Base-by-base conservation (phyloP, 2,329 filamentous ascomycete species). In the Pseudogymnoascus pannorum region DNA sequence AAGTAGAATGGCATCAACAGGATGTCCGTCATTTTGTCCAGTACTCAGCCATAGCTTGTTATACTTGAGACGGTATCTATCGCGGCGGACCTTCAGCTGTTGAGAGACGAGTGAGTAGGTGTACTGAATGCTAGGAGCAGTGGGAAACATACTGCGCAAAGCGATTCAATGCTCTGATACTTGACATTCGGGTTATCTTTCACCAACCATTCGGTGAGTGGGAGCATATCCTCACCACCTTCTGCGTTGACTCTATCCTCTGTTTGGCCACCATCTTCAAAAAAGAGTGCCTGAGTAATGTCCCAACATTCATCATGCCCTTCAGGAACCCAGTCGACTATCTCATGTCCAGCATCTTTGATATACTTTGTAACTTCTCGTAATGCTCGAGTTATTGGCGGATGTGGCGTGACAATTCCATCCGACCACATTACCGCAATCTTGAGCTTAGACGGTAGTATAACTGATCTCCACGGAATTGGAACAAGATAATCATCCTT, bases 381-480 rank as follows among this genome's bases (percentile, higher is more conserved):
- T 38, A 89, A 68, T 1, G 84, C 86, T 40, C 85, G 74, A 0
- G 73, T 73, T 36, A 87, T 77, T 0, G 84, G 84, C 0, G 84
- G 84, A 62, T 86, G 84, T 1, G 83, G 83, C 65, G 76, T 78
- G 0, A 87, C 81, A 9, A 87, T 76, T 0, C 79, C 81, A 62
- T 87, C 84, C 70, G 83, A 77, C 76, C 80, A 79, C 51, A 86
- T 72, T 1, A 86, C 77, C 0, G 79, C 87, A n/a, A 89, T 75
- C 66, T 81, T 85, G 5, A 87, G 72, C 64, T 80, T 84, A 71
- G 71, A 3, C 72, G 75, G 35, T 44, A 65, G 69, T 69, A 76
- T 61, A 33, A 67, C 66, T 16, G 72, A 70, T 51, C 69, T 72
- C 82, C 82, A 85, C 0, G 80, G 79, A 2, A 84, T 77, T 0